Evolutionary conservation across 202 grass and related monocot species (phyloP).

Genomic region (Panicum virgatum): DNA sequence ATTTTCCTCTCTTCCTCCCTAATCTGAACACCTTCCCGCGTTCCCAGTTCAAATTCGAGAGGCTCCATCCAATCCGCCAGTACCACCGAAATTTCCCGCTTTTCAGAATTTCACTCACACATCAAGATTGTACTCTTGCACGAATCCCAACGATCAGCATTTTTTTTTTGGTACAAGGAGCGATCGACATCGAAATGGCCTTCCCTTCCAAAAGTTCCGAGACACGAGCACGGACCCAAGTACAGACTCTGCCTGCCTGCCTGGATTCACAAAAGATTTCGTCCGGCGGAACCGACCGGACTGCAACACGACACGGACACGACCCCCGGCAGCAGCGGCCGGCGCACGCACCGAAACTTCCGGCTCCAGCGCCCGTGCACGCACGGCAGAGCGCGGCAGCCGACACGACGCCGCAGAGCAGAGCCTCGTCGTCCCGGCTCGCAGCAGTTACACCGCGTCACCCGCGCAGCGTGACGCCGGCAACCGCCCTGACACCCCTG

Average conservation of each 20-base stretch:
- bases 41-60: not conserved
- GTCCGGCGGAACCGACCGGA: not conserved
- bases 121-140: not conserved
- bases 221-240: not conserved
- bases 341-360: not conserved
- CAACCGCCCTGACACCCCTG: not conserved
- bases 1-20: not conserved
- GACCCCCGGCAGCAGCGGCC: not conserved
- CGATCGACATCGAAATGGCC: not conserved
- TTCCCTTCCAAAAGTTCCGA: not conserved
- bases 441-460: slow-evolving; percentile 36
- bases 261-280: not conserved
- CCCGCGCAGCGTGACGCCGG: slow-evolving; percentile 31
- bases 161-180: slow-evolving; percentile 28
- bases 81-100: no score
- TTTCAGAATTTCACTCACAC: not conserved
- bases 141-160: not conserved
- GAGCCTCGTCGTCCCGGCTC: not conserved
- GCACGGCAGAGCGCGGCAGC: not conserved
- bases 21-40: not conserved
- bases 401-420: not conserved
- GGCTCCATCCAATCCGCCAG: not conserved
- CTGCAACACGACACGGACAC: not conserved
- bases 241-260: not conserved
- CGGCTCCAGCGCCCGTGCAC: not conserved